Evolutionary conservation across 306 rosid genomes (phyloP), one percentile per base, ranked within the genome.

Genomic region (Fragaria iinumae): DNA sequence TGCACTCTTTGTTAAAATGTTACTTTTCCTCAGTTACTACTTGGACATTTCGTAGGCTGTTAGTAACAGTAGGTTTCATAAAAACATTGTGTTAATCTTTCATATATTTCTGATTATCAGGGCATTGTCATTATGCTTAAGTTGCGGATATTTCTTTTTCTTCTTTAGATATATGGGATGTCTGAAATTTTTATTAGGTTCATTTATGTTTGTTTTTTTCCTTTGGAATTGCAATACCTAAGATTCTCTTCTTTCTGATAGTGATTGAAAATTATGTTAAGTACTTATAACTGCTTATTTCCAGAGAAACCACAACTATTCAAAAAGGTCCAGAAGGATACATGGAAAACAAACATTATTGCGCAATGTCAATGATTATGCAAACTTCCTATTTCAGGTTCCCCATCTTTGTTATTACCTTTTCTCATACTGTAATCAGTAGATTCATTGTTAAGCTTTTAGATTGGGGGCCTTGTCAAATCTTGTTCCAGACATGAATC

Each of bases 341-440:
- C 78, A 79, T 27, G 82, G 77, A 73, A 90, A 89, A 74, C 87
- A 88, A 77, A 76, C 80, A 27, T 76, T 90, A 50, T 34, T 84
- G 81, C 86, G 83, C 67, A 84, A 80, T 77, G 81, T 83, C 76
- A 79, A 81, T 69, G 88, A 82, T 75, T 92, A 90, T 79, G 89
- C 97, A n/a, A 92, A 92, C 14, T 88, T 85, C 77, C 67, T 92
- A 55, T 86, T 90, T 86, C 89, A 90, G 97, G 97, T 92, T 75
- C 74, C 71, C n/a, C 20, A 60, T 66, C 66, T 44, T 65, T 69
- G 45, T 59, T 73, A 41, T 57, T 79, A 64, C 69, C 41, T 72
- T 76, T 20, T 29, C 52, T 44, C 67, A 13, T 45, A 47, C 18
- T 36, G 41, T 36, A 16, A 18, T 41, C 5, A 0, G 23, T 6